Base-by-base conservation (phyloP, 139 green algal species). In the Closterium sp. region DNA sequence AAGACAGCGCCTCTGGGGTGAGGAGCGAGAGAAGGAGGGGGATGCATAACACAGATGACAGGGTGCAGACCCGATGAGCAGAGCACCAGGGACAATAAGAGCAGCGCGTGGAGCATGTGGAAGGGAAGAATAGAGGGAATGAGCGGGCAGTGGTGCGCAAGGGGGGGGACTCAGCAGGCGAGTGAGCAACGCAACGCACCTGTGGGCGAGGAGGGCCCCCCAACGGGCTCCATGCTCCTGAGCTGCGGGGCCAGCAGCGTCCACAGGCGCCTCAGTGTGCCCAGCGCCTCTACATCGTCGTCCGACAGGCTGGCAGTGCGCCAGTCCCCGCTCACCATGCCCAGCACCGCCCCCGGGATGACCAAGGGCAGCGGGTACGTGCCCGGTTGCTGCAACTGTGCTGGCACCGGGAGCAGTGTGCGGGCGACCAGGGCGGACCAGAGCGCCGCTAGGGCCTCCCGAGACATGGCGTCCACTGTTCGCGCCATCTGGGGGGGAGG, bases 401-500 rank as follows among this genome's bases (percentile, higher is more conserved):
- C 33, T n/a, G 88, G 88, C 30, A 93, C 25, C 5, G 88, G 89
- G 16, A 93, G 31, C 19, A 91, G 30, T 4, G 31, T 33, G 69
- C 91, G n/a, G 12, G 92, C 23, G 23, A 85, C 90, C 31, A 91
- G 33, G 32, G 8, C n/a, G 21, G 23, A 30, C 90, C 92, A 93
- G 34, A 89, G 64, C 31, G 90, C 84, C 31, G 81, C 92, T 7
- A 86, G 86, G 9, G 92, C 92, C 43, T 91, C 92, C 9, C 92
- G 33, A 23, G 84, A 91, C 32, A 94, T 28, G 12, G 90, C 92
- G 83, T 94, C 92, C 33, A 93, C 86, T 19, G 92, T 33, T 1
- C 92, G 84, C 87, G 91, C 90, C 35, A 91, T 16, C 91, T 93
- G 90, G 19, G 34, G 12, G 12, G 43, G 43, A 69, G 5, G 12